A percentile compares a stretch with the other conserved stretches of the same genome.
These are phyloP conservation scores for Cyberlindnera misumaiensis DNA, from an alignment of 805 yeast genomes.

Conservation along the genomic window DNA sequence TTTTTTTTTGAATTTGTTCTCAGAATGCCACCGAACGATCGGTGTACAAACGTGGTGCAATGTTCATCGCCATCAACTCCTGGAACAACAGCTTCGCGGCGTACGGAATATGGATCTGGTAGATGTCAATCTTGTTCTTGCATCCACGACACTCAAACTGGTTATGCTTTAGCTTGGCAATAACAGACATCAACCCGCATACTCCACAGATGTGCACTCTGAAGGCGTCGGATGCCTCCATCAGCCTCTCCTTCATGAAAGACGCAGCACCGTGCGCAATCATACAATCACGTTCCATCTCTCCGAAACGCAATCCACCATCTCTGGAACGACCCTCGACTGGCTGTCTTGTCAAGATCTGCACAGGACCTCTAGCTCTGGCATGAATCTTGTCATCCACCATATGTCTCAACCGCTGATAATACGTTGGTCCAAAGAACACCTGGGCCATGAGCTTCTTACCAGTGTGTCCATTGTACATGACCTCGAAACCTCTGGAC, in stretches of 20 bases:
- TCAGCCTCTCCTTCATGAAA: constrained; percentile 91
- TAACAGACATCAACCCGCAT: constrained; percentile 97
- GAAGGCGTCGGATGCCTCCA: constrained; percentile 99
- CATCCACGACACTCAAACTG: constrained; percentile 98
- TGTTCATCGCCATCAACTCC: constrained; percentile 99
- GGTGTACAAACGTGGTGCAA: constrained; percentile 95
- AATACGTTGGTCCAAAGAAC: constrained; percentile 99
- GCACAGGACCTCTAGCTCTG: constrained; percentile 98
- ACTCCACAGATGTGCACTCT: constrained; percentile 97
- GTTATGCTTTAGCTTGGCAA: constrained; percentile 94
- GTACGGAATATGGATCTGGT: constrained; percentile 95
- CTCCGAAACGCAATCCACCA: constrained; percentile 99
- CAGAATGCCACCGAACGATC: constrained; percentile 62
- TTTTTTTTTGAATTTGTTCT: constrained; percentile 1
- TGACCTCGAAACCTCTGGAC: constrained; percentile 96
- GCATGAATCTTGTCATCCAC: constrained; percentile 99
- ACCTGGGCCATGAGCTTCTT: constrained; percentile 96
- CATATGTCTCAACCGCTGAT: constrained; percentile 98
- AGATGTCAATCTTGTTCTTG: constrained; percentile 96
- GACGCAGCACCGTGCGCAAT: constrained; percentile 99
- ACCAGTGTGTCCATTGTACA: constrained; percentile 99
- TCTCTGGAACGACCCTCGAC: constrained; percentile 99
- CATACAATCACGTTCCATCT: constrained; percentile 99
- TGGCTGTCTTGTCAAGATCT: constrained; percentile 95
- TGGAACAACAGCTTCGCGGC: constrained; percentile 98